phyloP scores from a whole-genome alignment of 306 rosid genomes.

The Hylodesmum podocarpum region DNA sequence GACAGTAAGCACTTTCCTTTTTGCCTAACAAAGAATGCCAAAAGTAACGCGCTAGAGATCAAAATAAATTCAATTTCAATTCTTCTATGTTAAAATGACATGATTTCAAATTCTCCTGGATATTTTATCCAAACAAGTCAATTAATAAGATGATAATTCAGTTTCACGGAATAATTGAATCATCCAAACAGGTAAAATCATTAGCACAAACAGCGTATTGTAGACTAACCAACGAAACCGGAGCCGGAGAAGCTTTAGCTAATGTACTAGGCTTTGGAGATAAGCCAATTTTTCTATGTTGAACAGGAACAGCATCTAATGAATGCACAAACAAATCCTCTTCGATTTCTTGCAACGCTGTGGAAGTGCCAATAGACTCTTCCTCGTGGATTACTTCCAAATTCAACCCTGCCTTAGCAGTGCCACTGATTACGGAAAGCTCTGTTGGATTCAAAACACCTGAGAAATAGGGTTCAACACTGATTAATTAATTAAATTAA shows the following conservation, averaged over 20 bases:
- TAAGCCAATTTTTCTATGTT: constrained; percentile 29
- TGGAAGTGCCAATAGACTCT: constrained; percentile 36
- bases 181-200: too few relatives aligned
- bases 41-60: constrained; percentile 6
- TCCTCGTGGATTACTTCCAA: constrained; percentile 64
- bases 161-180: too few relatives aligned
- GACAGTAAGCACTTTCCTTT: constrained; percentile 58
- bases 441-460: constrained; percentile 82
- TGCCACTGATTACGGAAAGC: constrained; percentile 81
- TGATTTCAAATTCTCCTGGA: too few relatives aligned
- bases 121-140: too few relatives aligned
- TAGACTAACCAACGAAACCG: constrained; percentile 48
- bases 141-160: too few relatives aligned
- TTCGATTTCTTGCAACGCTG: constrained; percentile 41
- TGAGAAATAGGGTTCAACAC: constrained; percentile 20
- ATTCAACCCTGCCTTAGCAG: constrained; percentile 39
- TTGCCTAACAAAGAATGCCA: constrained; percentile 48
- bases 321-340: constrained; percentile 51
- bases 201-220: neutral
- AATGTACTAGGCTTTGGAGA: constrained; percentile 45
- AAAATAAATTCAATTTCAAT: neutral
- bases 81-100: too few relatives aligned
- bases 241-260: constrained; percentile 35
- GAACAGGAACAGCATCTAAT: constrained; percentile 29
- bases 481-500: neutral